A percentile compares a stretch with the other conserved stretches of the same genome.
phyloP scores from a whole-genome alignment of 768 basidiomycete genomes.

The Scleroderma citrinum region DNA sequence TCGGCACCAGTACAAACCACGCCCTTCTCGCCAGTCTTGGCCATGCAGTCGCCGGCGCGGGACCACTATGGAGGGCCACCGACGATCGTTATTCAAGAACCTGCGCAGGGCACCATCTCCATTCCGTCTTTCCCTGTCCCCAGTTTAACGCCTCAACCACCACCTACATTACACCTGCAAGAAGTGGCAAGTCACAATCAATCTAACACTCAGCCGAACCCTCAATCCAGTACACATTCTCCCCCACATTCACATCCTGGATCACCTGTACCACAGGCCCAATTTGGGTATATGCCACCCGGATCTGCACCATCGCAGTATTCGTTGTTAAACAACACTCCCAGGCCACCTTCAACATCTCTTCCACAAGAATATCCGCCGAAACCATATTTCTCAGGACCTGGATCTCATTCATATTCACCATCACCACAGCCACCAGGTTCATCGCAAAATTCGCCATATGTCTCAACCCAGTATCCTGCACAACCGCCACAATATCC shows the following conservation, averaged over 20 bases:
- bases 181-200: neutral
- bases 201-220: neutral
- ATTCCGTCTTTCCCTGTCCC: conserved; percentile 3
- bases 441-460: conserved; percentile 1
- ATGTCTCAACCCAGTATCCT: neutral
- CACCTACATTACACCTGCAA: neutral
- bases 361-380: neutral
- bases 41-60: conserved; percentile 5
- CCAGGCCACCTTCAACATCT: neutral
- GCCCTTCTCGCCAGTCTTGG: conserved; percentile 4
- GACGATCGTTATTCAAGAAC: conserved; percentile 14
- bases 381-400: neutral
- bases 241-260: neutral
- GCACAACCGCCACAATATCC: conserved; percentile 12
- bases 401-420: conserved; percentile 11
- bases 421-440: too few relatives aligned
- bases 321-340: neutral
- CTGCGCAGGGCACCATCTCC: neutral
- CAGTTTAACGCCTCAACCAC: conserved; percentile 32
- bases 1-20: neutral
- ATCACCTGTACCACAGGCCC: neutral
- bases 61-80: conserved; percentile 6
- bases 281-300: neutral
- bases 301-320: conserved; percentile 4
- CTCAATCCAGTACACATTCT: neutral